Percentiles rank a stretch among this genome's conserved stretches.
Evolutionary conservation across 805 yeast genomes (phyloP).

Genomic region (Saccharomycopsis schoenii): DNA sequence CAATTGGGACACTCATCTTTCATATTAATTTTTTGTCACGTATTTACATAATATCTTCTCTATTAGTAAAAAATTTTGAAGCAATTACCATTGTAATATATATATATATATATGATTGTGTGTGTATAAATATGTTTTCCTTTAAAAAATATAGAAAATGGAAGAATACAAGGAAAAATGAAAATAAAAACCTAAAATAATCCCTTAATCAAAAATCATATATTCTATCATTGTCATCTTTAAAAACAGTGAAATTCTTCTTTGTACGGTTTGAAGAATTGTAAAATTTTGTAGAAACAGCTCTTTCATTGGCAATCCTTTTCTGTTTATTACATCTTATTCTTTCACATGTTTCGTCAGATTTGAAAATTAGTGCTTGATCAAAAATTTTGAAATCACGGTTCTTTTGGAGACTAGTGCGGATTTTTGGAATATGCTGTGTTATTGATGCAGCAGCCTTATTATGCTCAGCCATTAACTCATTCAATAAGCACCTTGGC

Average conservation of each 20-base stretch:
- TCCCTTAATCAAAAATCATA: too few species aligned
- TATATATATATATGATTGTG: too few species aligned
- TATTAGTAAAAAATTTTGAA: too few species aligned
- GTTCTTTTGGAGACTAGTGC: not conserved
- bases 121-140: too few species aligned
- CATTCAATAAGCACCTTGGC: not conserved
- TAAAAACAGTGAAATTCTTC: not conserved
- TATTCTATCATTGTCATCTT: not conserved
- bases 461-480: not conserved
- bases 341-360: not conserved
- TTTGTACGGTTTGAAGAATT: not conserved
- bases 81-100: too few species aligned
- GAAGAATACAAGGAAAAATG: too few species aligned
- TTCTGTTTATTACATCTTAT: not conserved
- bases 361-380: not conserved
- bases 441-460: not conserved
- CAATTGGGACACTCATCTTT: too few species aligned
- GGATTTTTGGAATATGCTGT: not conserved
- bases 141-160: too few species aligned
- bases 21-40: too few species aligned
- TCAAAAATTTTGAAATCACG: not conserved
- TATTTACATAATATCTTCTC: too few species aligned
- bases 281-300: not conserved
- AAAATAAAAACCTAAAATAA: too few species aligned
- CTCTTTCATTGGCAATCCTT: not conserved